A percentile compares a stretch with the other conserved stretches of the same genome.
phyloP scores from a whole-genome alignment of 148 eudicot species.

The Camellia granthamiana region DNA sequence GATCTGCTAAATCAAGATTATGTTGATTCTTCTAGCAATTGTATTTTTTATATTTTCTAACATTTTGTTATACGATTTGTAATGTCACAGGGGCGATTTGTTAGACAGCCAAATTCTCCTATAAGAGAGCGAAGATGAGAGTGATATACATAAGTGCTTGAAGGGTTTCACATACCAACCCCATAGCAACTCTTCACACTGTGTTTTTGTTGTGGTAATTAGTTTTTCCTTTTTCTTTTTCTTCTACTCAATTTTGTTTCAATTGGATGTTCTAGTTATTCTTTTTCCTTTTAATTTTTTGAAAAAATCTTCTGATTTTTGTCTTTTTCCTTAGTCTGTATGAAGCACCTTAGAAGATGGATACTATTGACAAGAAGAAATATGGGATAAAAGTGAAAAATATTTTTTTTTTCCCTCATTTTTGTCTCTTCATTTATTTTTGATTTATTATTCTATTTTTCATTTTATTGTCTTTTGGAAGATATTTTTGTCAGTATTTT shows the following conservation, averaged over 20 bases:
- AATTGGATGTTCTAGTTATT: neutral
- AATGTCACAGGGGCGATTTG: slow-evolving; percentile 35
- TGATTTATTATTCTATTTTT: neutral
- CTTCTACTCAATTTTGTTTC: neutral
- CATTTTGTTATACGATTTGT: slow-evolving; percentile 11
- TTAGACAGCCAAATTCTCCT: slow-evolving; percentile 53
- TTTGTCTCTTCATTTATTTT: neutral
- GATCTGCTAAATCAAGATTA: too few species aligned
- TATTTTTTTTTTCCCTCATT: neutral
- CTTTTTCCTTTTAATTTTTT: neutral
- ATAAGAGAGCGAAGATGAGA: slow-evolving; percentile 22
- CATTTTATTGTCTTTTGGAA: slow-evolving; percentile 1
- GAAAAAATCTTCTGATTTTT: neutral
- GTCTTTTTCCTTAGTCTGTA: neutral
- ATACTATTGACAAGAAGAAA: neutral
- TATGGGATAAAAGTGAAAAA: neutral
- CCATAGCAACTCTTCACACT: neutral
- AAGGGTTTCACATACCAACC: neutral
- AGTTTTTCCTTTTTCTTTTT: neutral
- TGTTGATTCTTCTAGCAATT: too few species aligned
- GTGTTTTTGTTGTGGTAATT: neutral
- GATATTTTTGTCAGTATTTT: neutral
- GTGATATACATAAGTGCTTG: neutral
- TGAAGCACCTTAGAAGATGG: neutral
- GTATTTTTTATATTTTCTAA: neutral